These are phyloP conservation scores for Neostapfia colusana DNA, from an alignment of 176 grass and related monocot species.

Conservation along the genomic window DNA sequence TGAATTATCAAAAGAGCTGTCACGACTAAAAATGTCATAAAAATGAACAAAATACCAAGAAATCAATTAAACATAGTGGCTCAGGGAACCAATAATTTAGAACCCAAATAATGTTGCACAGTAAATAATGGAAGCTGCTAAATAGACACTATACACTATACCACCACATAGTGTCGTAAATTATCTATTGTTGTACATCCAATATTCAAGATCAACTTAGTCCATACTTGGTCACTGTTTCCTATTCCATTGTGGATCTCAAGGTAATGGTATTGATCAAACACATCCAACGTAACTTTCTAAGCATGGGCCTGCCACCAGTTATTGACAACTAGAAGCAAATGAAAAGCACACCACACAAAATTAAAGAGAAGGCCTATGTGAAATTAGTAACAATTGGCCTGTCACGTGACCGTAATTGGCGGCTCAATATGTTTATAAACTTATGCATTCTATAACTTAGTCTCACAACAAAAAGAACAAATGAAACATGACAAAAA, in stretches of 20 bases:
- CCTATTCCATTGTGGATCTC: not conserved
- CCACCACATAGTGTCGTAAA: not conserved
- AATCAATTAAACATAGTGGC: not conserved
- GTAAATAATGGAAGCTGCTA: not conserved
- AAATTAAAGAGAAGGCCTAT: not conserved
- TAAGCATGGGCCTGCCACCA: not conserved
- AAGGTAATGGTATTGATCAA: not conserved
- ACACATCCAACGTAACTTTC: not conserved
- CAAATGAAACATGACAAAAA: not conserved
- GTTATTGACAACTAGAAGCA: not conserved
- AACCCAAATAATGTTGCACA: not conserved
- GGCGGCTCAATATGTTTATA: not conserved
- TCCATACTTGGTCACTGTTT: not conserved
- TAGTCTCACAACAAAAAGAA: not conserved
- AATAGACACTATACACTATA: not conserved
- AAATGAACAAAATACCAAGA: not conserved
- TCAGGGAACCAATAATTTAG: not conserved
- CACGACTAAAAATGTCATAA: slow-evolving; percentile 21
- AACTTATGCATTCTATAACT: not conserved
- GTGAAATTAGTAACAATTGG: not conserved
- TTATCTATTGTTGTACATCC: not conserved
- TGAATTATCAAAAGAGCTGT: not conserved
- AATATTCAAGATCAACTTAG: not conserved
- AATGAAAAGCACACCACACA: not conserved
- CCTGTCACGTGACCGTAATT: not conserved